These are phyloP conservation scores for Beauveria brongniartii DNA, from an alignment of 2,329 filamentous ascomycete species.

Conservation along the genomic window DNA sequence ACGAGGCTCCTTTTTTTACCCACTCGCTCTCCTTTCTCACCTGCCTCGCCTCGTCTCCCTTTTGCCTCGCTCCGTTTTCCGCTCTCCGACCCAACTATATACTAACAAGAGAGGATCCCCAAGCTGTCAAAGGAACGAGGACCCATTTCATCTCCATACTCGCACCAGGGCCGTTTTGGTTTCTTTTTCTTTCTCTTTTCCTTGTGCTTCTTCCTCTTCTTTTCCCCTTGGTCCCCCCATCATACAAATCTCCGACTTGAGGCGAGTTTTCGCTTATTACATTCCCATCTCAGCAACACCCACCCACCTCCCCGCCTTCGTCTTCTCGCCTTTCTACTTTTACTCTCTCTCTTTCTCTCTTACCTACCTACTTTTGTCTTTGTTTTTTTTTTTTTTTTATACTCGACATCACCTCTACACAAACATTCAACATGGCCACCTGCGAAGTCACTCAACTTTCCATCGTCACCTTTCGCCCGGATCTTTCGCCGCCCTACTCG, in stretches of 20 bases:
- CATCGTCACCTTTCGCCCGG: conserved; percentile 22
- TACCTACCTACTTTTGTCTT: too few relatives aligned
- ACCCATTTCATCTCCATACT: not conserved
- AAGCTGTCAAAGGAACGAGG: not conserved
- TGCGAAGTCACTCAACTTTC: conserved; percentile 23
- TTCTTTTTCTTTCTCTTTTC: not conserved
- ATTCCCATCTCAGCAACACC: not conserved
- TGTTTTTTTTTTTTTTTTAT: too few relatives aligned
- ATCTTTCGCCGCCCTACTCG: conserved; percentile 15
- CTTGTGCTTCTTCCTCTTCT: not conserved
- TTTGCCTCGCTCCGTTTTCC: not conserved
- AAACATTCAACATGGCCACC: conserved; percentile 17
- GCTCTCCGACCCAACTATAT: not conserved
- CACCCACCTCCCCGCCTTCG: not conserved
- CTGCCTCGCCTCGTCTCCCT: not conserved
- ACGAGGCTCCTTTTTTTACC: too few relatives aligned
- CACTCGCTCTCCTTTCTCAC: too few relatives aligned
- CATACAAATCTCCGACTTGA: not conserved
- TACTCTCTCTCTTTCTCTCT: not conserved
- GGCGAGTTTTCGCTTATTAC: not conserved
- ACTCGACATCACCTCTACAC: not conserved
- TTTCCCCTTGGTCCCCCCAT: not conserved
- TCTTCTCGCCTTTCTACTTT: not conserved
- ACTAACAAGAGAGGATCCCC: not conserved
- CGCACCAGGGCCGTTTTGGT: not conserved